Percentiles rank a stretch among this genome's conserved stretches.
These are phyloP conservation scores for Thuja plicata DNA, from an alignment of 83 land plant species.

Conservation along the genomic window DNA sequence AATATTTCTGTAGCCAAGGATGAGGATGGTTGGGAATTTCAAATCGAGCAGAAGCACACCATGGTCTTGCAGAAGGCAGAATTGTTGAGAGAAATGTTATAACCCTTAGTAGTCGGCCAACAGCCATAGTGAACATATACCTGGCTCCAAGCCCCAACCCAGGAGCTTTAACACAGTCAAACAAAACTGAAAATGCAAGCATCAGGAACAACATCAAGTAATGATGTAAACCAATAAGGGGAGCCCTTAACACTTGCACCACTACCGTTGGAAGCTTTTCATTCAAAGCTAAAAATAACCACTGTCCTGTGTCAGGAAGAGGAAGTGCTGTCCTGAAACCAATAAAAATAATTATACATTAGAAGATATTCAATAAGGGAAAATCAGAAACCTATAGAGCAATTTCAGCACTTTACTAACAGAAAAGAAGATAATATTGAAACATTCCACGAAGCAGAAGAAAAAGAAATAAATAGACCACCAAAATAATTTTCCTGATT, in stretches of 20 bases:
- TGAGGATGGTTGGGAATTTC: slow-evolving; percentile 74
- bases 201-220: slow-evolving; percentile 89
- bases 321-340: slow-evolving; percentile 64
- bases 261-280: slow-evolving; percentile 75
- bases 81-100: slow-evolving; percentile 88
- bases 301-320: slow-evolving; percentile 96
- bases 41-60: slow-evolving; percentile 89
- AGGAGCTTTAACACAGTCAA: slow-evolving; percentile 83
- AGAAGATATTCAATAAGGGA: not conserved
- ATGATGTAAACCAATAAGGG: slow-evolving; percentile 80
- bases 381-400: not conserved
- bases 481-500: not conserved
- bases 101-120: slow-evolving; percentile 85
- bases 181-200: slow-evolving; percentile 88
- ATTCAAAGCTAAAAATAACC: slow-evolving; percentile 74
- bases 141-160: slow-evolving; percentile 93
- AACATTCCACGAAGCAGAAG: not conserved
- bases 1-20: slow-evolving; percentile 92
- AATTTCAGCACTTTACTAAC: not conserved
- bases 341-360: not conserved
- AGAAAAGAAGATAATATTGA: not conserved
- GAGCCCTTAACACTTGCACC: slow-evolving; percentile 77
- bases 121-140: slow-evolving; percentile 93
- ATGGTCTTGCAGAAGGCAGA: slow-evolving; percentile 90
- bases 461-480: not conserved